Evolutionary conservation across 2,329 filamentous ascomycete species (phyloP).

Genomic region (Fusarium chuoi): DNA sequence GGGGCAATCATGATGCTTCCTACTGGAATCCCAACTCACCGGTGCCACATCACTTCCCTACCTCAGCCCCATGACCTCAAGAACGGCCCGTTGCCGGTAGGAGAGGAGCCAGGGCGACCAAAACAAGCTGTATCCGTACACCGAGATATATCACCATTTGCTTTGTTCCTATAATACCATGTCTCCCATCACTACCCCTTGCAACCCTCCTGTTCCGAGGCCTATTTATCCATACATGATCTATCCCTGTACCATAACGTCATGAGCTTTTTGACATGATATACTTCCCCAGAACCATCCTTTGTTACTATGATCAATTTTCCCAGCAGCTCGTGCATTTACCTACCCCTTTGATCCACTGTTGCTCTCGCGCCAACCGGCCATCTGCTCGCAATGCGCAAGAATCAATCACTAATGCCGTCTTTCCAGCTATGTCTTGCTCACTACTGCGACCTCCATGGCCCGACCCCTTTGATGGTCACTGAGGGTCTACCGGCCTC

Average conservation of each 20-base stretch:
- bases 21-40: conserved; percentile 39
- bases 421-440: conserved; percentile 72
- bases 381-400: conserved; percentile 42
- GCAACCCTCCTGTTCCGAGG: conserved; percentile 19
- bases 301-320: conserved; percentile 27
- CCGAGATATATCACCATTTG: conserved; percentile 32
- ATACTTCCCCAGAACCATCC: conserved; percentile 22
- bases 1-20: conserved; percentile 37
- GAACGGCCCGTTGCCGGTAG: conserved; percentile 33
- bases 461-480: conserved; percentile 75
- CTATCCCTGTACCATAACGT: conserved; percentile 39
- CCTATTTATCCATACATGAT: conserved; percentile 27
- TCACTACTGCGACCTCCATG: conserved; percentile 77
- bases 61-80: conserved; percentile 42
- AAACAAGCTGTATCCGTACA: conserved; percentile 25
- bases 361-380: conserved; percentile 9
- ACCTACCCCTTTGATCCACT: not conserved
- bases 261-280: conserved; percentile 38
- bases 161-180: conserved; percentile 30
- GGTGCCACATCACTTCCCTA: conserved; percentile 44
- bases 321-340: conserved; percentile 7
- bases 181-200: conserved; percentile 23
- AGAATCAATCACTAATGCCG: conserved; percentile 47
- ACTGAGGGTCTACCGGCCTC: conserved; percentile 72
- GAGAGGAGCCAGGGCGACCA: conserved; percentile 25